Evolutionary conservation across 164 flowering plant genomes (phyloP), one percentile per base, ranked within the genome.

Genomic region (Amborella trichopoda): DNA sequence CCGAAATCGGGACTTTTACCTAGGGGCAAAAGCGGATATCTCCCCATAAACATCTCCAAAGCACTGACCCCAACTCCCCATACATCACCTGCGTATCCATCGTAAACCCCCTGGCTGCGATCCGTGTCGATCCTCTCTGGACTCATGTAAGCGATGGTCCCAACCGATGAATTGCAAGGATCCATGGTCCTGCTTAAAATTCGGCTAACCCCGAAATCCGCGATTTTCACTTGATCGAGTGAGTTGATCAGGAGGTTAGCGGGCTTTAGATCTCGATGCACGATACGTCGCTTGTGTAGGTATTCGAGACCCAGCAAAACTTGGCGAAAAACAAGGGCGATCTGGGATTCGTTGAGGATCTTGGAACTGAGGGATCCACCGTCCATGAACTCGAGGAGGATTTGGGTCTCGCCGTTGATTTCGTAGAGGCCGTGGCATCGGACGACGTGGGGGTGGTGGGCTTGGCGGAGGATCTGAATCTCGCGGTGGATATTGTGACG

Each of bases 121-220:
- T 74, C 75, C 1, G 72, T 63, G 37, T 80, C 76, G 23, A 80
- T 45, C 56, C 83, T 61, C 40, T 76, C 81, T 0, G 81, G 81
- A 36, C 86, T 73, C 86, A 79, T 79, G 47, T 79, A 79, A 0
- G 80, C 81, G n/a, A 60, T 56, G 3, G 83, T 76, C 2, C 83
- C 87, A 50, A 46, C 56, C 36, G 17, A 59, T 0, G 61, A 38
- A 17, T 65, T 49, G 10, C 58, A 5, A 17, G 48, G 24, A 10
- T 55, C 49, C 0, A 17, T 3, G 0, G 45, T 23, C 13, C 56
- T 49, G 5, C 19, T 58, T 37, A 60, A 53, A 2, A 69, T 32
- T 28, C 49, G 51, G 22, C 83, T 72, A 23, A 61, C 75, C 11
- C 83, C 83, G 44, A 80, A 80, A 53, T 80, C 87, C 1, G 81